These are phyloP conservation scores for Neofusicoccum ribis DNA, from an alignment of 2,329 filamentous ascomycete species.

Conservation along the genomic window DNA sequence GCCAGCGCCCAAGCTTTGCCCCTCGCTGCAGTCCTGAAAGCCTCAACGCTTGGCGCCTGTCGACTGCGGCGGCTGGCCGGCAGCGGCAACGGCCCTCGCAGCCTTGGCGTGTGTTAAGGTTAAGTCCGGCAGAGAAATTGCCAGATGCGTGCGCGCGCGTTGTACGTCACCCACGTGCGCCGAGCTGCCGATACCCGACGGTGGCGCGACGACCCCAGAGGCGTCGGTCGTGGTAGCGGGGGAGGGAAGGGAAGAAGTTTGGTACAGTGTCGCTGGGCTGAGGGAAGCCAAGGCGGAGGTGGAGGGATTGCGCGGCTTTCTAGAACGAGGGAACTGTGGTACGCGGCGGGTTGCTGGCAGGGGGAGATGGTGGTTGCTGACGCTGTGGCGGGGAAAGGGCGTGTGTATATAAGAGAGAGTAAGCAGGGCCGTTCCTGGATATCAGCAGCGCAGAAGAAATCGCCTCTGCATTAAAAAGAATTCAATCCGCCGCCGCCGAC, in stretches of 20 bases:
- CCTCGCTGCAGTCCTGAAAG: no score
- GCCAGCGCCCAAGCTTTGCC: no score
- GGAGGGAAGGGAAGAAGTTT: not conserved
- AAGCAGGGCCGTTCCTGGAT: not conserved
- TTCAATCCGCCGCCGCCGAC: no score
- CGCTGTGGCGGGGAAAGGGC: not conserved
- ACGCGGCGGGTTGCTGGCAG: not conserved
- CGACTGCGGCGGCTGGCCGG: no score
- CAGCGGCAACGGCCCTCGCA: no score
- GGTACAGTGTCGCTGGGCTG: not conserved
- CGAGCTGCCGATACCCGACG: not conserved
- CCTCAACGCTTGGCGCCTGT: no score
- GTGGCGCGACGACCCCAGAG: not conserved
- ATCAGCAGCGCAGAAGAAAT: no score
- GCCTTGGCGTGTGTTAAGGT: no score
- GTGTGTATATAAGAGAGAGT: not conserved
- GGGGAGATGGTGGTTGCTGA: not conserved
- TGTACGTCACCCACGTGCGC: conserved; percentile 5
- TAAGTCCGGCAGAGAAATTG: no score
- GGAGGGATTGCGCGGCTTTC: no score
- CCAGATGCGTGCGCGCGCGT: no score
- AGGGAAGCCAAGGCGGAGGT: not conserved
- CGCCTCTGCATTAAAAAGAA: no score
- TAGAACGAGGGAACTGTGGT: not conserved
- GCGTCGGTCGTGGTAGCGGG: not conserved